Conservation (phyloP, 371 early-diverging fungal species). For the Mucor lusitanicus region DNA sequence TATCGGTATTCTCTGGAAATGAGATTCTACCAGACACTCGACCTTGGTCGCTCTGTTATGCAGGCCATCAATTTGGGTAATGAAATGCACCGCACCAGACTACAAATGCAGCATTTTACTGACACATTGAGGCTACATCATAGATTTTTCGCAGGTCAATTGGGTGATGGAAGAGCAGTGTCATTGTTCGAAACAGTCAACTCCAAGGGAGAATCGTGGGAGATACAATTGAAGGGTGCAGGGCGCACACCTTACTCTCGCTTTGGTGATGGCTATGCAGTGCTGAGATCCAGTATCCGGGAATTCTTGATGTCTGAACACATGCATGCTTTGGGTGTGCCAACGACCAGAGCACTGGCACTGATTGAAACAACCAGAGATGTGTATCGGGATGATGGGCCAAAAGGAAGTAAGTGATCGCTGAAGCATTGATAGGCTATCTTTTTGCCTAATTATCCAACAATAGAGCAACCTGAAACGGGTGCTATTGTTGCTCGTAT, state of each 20-base stretch:
- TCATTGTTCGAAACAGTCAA: slow-evolving; percentile 65
- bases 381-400: slow-evolving; percentile 70
- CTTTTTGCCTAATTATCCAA: neutral
- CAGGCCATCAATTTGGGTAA: slow-evolving; percentile 90
- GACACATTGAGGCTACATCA: neutral
- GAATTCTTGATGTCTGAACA: slow-evolving; percentile 88
- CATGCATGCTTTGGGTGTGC: slow-evolving; percentile 72
- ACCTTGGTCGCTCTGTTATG: slow-evolving; percentile 87
- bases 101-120: neutral
- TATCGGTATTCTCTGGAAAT: slow-evolving; percentile 49
- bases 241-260: slow-evolving; percentile 90
- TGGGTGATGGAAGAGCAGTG: slow-evolving; percentile 91
- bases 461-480: slow-evolving; percentile 46
- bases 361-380: slow-evolving; percentile 64
- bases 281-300: slow-evolving; percentile 78
- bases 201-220: slow-evolving; percentile 58
- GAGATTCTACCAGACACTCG: slow-evolving; percentile 47
- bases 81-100: neutral
- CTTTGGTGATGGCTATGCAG: slow-evolving; percentile 88
- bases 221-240: slow-evolving; percentile 85
- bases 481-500: slow-evolving; percentile 83
- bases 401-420: slow-evolving; percentile 9
- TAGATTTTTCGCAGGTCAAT: slow-evolving; percentile 63
- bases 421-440: neutral
- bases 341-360: slow-evolving; percentile 79